Evolutionary conservation across 2,329 filamentous ascomycete genomes (phyloP).

Genomic region (Leptographium procerum): DNA sequence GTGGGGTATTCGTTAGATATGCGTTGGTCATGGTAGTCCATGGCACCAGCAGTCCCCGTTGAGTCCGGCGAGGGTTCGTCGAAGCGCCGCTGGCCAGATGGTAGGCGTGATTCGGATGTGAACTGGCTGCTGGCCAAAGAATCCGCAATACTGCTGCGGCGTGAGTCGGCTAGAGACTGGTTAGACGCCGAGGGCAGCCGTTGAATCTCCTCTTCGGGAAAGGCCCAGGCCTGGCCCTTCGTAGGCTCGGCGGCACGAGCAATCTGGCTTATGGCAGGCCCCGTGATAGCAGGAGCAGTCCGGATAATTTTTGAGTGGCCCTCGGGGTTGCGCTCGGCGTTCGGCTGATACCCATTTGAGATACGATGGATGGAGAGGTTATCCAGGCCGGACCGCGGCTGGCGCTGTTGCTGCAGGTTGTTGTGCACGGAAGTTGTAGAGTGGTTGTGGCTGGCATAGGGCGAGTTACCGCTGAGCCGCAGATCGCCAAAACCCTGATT

Average conservation of each 20-base stretch:
- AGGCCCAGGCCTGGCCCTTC: slow-evolving; percentile 76
- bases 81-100: slow-evolving; percentile 59
- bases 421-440: slow-evolving; percentile 66
- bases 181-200: slow-evolving; percentile 33
- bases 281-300: slow-evolving; percentile 66
- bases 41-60: slow-evolving; percentile 50
- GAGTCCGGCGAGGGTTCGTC: slow-evolving; percentile 59
- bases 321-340: slow-evolving; percentile 45
- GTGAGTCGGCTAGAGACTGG: slow-evolving; percentile 48
- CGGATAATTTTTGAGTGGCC: slow-evolving; percentile 40
- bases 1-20: slow-evolving; percentile 44
- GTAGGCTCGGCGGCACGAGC: slow-evolving; percentile 66
- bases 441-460: slow-evolving; percentile 66
- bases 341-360: slow-evolving; percentile 54
- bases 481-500: slow-evolving; percentile 61
- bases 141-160: slow-evolving; percentile 65
- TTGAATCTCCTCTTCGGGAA: slow-evolving; percentile 60
- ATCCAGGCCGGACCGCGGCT: slow-evolving; percentile 42
- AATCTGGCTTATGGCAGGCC: slow-evolving; percentile 52
- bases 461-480: slow-evolving; percentile 55
- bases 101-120: slow-evolving; percentile 61
- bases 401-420: slow-evolving; percentile 55
- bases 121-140: slow-evolving; percentile 72
- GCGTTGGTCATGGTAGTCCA: slow-evolving; percentile 30
- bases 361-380: slow-evolving; percentile 45